These are phyloP conservation scores for Cordyceps cicadae DNA, from an alignment of 2,329 filamentous ascomycete genomes.

Conservation along the genomic window DNA sequence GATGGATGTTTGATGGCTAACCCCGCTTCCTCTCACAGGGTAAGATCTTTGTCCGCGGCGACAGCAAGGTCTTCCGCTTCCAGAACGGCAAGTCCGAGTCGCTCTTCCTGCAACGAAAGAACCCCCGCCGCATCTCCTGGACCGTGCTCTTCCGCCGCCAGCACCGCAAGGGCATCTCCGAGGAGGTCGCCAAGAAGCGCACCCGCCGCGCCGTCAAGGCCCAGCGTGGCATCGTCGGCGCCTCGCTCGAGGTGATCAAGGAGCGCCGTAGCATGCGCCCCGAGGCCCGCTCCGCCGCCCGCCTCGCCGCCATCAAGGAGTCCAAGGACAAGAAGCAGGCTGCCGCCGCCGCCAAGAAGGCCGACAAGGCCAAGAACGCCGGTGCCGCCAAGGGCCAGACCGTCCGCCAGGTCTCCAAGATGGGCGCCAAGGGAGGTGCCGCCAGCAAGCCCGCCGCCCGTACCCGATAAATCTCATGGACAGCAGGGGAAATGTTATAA, in stretches of 20 bases:
- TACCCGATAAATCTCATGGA: constrained; percentile 52
- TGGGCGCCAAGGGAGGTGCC: constrained; percentile 86
- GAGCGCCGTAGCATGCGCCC: constrained; percentile 92
- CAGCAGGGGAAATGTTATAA: constrained; percentile 2
- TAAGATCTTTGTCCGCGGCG: constrained; percentile 98
- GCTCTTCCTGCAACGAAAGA: constrained; percentile 99
- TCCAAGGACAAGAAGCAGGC: constrained; percentile 97
- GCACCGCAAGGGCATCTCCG: constrained; percentile 99
- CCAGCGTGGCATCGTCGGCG: constrained; percentile 98
- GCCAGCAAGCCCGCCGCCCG: constrained; percentile 72
- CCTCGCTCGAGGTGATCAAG: constrained; percentile 99
- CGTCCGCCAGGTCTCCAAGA: constrained; percentile 83
- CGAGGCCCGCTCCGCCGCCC: constrained; percentile 88
- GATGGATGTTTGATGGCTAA: constrained; percentile 19
- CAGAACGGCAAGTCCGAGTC: constrained; percentile 99
- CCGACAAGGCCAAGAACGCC: constrained; percentile 95
- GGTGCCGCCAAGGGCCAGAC: constrained; percentile 68
- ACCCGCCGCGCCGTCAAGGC: constrained; percentile 96
- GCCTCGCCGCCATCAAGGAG: constrained; percentile 85
- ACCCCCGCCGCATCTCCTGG: constrained; percentile 98
- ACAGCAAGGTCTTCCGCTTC: constrained; percentile 99
- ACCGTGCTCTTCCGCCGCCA: constrained; percentile 96
- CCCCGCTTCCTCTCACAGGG: constrained; percentile 51
- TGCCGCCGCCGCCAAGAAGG: constrained; percentile 88
- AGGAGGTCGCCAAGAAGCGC: constrained; percentile 99